Evolutionary conservation across 108 stramenopile genomes (phyloP), one percentile per base, ranked within the genome.

Genomic region (Parietichytrium sp.): DNA sequence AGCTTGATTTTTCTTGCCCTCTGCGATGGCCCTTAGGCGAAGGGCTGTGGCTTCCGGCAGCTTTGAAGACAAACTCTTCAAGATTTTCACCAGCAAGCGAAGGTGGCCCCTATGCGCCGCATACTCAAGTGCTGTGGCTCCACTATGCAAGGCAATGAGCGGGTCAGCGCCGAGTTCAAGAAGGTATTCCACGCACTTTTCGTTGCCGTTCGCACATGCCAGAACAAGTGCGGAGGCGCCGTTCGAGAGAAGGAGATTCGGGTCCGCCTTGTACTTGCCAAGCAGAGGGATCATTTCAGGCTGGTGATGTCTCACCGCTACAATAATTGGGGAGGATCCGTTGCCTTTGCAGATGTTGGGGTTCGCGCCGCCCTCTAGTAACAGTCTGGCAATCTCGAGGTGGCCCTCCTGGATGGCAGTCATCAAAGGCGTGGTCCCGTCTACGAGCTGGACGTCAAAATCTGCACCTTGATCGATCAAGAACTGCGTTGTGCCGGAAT

Each of bases 351-450:
- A 72, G 15, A 7, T 23, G 33, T 72, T 72, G 38, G 45, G 38
- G 20, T 72, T 20, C 13, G 61, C 61, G 42, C 61, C 61, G 13
- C 38, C 13, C 13, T 36, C 1, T 10, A 72, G 61, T 10, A 72
- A 42, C 15, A 72, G 45, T 12, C 20, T 20, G 10, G 45, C 61
- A 33, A 72, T 72, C 10, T 10, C 61, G 38, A 45, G 23, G 45
- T 72, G 10, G 61, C 45, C 45, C n/a, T n/a, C 61, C 20, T 72
- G 61, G 20, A 72, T 45, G n/a, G 61, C 61, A 33, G 38, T 45
- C 61, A 72, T 72, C 20, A 72, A 42, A 33, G 61, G 61, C 61
- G 61, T 72, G 4, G 61, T 72, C 33, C 61, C 61, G 25, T 72
- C 61, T 6, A 25, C 38, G 0, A 42, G 12, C 42, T 33, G 6